A percentile compares a stretch with the other conserved stretches of the same genome.
phyloP scores from a whole-genome alignment of 2,329 filamentous ascomycete genomes.

The Trichoderma sp. region DNA sequence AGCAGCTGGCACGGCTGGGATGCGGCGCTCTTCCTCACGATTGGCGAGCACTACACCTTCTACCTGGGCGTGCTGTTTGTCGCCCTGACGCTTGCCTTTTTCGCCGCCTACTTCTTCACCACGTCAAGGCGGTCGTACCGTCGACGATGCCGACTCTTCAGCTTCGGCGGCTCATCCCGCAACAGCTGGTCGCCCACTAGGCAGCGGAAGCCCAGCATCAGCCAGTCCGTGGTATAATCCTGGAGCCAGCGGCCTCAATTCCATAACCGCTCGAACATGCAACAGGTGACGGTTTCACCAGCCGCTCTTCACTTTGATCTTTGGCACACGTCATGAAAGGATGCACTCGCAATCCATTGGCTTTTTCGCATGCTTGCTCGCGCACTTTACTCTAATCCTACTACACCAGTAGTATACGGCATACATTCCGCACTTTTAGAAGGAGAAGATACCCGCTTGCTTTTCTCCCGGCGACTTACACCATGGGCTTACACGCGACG shows the following conservation, averaged over 20 bases:
- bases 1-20: slow-evolving; percentile 37
- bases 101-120: slow-evolving; percentile 19
- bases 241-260: neutral
- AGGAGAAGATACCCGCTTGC: slow-evolving; percentile 7
- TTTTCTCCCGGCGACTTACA: neutral
- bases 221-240: slow-evolving; percentile 17
- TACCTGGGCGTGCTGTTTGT: slow-evolving; percentile 27
- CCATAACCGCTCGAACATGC: neutral
- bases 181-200: slow-evolving; percentile 27
- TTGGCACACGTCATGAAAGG: neutral
- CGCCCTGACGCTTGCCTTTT: slow-evolving; percentile 17
- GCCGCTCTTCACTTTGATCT: neutral
- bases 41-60: slow-evolving; percentile 32
- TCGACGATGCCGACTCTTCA: slow-evolving; percentile 23
- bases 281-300: neutral
- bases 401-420: slow-evolving; percentile 16
- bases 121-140: slow-evolving; percentile 21
- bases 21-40: slow-evolving; percentile 31
- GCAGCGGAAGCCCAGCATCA: slow-evolving; percentile 27
- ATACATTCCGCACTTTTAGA: slow-evolving; percentile 5
- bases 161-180: slow-evolving; percentile 21
- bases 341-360: neutral
- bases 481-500: slow-evolving; percentile 4
- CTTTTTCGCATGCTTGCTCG: neutral
- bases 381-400: neutral